phyloP scores from a whole-genome alignment of 2,329 filamentous ascomycete species.

The Talaromyces sp. region DNA sequence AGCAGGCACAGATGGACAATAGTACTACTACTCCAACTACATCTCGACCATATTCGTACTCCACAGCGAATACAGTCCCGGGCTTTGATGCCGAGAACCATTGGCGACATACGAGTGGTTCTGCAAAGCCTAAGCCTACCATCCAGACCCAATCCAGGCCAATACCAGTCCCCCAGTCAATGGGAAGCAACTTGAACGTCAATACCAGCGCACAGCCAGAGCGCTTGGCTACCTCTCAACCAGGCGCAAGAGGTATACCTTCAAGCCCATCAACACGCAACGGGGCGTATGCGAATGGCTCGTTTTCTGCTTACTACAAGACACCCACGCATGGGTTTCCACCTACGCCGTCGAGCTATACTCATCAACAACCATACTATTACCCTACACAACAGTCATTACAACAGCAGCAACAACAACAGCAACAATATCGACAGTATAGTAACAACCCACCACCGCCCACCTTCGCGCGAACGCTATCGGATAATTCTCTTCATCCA shows the following conservation, averaged over 20 bases:
- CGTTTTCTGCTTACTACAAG: slow-evolving; percentile 2
- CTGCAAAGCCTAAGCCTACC: neutral
- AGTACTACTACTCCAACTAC: neutral
- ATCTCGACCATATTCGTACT: slow-evolving; percentile 18
- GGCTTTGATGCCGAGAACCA: slow-evolving; percentile 13
- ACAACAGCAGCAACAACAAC: neutral
- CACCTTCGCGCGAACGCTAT: neutral
- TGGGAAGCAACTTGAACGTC: neutral
- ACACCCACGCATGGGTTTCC: slow-evolving; percentile 18
- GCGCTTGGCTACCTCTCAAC: slow-evolving; percentile 14
- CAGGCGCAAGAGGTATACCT: slow-evolving; percentile 1
- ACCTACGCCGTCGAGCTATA: slow-evolving; percentile 11
- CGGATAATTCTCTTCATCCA: slow-evolving; percentile 12
- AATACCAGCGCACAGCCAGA: neutral
- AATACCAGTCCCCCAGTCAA: slow-evolving; percentile 16
- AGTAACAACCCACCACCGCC: slow-evolving; percentile 16
- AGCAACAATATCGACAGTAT: slow-evolving; percentile 17
- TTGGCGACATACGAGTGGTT: slow-evolving; percentile 11
- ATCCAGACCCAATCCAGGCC: slow-evolving; percentile 8
- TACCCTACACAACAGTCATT: slow-evolving; percentile 21
- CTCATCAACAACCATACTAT: slow-evolving; percentile 16
- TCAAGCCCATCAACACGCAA: slow-evolving; percentile 9
- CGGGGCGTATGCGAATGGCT: neutral
- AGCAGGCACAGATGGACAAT: slow-evolving; percentile 4
- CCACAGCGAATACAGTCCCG: slow-evolving; percentile 9